Evolutionary conservation across 768 basidiomycete species (phyloP).

Genomic region (Cyathus striatus): DNA sequence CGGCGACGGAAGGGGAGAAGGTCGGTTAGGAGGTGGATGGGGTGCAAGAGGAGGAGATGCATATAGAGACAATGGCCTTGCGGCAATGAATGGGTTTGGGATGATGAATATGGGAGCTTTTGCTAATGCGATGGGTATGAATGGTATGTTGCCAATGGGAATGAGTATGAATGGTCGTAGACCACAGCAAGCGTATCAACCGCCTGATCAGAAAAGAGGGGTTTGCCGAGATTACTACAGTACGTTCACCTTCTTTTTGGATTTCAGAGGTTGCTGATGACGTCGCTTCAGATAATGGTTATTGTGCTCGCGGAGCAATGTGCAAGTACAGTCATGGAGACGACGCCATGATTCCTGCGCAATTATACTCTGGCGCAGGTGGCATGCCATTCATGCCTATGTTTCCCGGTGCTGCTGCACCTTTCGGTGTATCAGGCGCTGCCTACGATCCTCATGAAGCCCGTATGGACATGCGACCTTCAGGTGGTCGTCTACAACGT

Average conservation of each 20-base stretch:
- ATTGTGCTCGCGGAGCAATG: slow-evolving; percentile 79
- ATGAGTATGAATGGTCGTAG: slow-evolving; percentile 40
- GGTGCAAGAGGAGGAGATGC: slow-evolving; percentile 32
- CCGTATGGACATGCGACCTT: slow-evolving; percentile 74
- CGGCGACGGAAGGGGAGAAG: slow-evolving; percentile 28
- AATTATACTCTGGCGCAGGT: slow-evolving; percentile 55
- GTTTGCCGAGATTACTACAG: slow-evolving; percentile 92
- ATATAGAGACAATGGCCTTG: slow-evolving; percentile 24
- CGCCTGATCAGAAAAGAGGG: slow-evolving; percentile 69
- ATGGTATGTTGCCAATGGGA: slow-evolving; percentile 28
- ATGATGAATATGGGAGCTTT: slow-evolving; percentile 18
- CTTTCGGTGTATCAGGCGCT: slow-evolving; percentile 46
- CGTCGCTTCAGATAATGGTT: slow-evolving; percentile 79
- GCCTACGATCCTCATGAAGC: slow-evolving; percentile 78
- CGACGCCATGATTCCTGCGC: slow-evolving; percentile 74
- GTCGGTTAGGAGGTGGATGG: slow-evolving; percentile 39
- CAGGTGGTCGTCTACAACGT: slow-evolving; percentile 42
- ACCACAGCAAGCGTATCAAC: slow-evolving; percentile 58
- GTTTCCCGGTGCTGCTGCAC: slow-evolving; percentile 52
- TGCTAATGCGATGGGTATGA: slow-evolving; percentile 26
- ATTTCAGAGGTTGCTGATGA: too few relatives aligned
- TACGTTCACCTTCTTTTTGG: slow-evolving; percentile 38
- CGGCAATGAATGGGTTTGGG: slow-evolving; percentile 17
- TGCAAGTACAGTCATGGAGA: slow-evolving; percentile 95
- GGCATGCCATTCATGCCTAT: slow-evolving; percentile 51